phyloP scores from a whole-genome alignment of 2,329 filamentous ascomycete species.

The Colletotrichum paranaense region DNA sequence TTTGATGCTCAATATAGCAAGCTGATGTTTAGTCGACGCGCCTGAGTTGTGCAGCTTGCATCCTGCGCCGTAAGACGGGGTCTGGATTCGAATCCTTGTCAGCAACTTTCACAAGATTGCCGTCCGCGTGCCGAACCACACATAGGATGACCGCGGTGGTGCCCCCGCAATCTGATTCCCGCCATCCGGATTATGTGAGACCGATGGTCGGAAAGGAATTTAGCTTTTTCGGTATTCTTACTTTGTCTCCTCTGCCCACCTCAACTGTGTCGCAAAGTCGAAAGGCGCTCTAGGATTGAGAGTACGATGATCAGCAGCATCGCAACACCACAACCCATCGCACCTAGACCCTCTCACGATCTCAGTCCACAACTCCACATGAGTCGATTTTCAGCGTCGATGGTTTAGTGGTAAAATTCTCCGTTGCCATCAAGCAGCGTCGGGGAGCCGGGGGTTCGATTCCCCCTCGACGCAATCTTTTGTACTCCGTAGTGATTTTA shows the following conservation, averaged over 20 bases:
- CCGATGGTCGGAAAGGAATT: neutral
- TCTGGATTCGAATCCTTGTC: neutral
- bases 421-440: constrained; percentile 32
- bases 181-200: neutral
- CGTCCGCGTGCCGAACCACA: neutral
- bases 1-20: constrained; percentile 22
- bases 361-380: fast-evolving
- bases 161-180: neutral
- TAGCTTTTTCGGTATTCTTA: neutral
- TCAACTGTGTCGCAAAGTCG: neutral
- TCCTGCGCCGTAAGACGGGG: constrained; percentile 5
- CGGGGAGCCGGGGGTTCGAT: constrained; percentile 35
- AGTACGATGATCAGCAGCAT: neutral
- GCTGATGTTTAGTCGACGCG: neutral
- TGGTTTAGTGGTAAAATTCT: constrained; percentile 36
- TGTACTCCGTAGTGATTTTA: neutral
- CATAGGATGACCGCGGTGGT: neutral
- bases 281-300: neutral
- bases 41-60: constrained; percentile 12
- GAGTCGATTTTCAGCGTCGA: constrained; percentile 9
- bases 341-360: neutral
- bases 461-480: constrained; percentile 31
- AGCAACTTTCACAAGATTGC: neutral
- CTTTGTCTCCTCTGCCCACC: neutral
- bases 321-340: neutral